A percentile compares a stretch with the other conserved stretches of the same genome.
These are phyloP conservation scores for Coemansia sp. DNA, from an alignment of 192 early-diverging fungal genomes.

Conservation along the genomic window DNA sequence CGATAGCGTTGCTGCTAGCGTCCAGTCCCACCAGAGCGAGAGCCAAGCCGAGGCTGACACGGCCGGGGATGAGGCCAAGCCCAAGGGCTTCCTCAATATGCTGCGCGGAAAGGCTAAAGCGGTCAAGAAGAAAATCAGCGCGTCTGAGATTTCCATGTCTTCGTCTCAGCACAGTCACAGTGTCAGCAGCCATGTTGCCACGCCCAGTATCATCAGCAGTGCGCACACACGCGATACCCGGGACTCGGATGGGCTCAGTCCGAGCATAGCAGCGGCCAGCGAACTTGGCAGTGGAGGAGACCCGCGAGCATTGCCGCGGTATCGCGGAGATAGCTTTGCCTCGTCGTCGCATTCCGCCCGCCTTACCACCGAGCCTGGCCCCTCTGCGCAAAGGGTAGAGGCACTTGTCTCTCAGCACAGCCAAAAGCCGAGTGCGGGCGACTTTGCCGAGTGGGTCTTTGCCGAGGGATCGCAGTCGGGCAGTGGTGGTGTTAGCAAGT, in stretches of 20 bases:
- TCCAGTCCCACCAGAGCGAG: slow-evolving; percentile 7
- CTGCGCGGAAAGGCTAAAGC: slow-evolving; percentile 44
- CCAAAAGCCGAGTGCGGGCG: slow-evolving; percentile 23
- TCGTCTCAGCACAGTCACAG: slow-evolving; percentile 34
- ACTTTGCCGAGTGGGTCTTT: slow-evolving; percentile 54
- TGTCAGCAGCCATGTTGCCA: slow-evolving; percentile 23
- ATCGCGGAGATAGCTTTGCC: slow-evolving; percentile 24
- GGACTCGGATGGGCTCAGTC: slow-evolving; percentile 18
- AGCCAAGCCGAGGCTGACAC: slow-evolving; percentile 7
- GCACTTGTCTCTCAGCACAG: not conserved
- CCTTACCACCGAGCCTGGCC: not conserved
- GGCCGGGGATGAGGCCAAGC: slow-evolving; percentile 14
- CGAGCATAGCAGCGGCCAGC: slow-evolving; percentile 1
- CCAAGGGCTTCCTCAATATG: slow-evolving; percentile 38
- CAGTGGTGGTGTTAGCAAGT: slow-evolving; percentile 7
- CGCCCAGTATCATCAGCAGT: slow-evolving; percentile 21
- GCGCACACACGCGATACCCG: slow-evolving; percentile 19
- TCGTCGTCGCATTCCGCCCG: slow-evolving; percentile 17
- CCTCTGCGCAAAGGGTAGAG: not conserved
- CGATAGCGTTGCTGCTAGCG: not conserved
- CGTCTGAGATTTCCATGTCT: slow-evolving; percentile 13
- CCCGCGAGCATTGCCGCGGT: slow-evolving; percentile 1
- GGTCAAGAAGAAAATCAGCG: slow-evolving; percentile 28
- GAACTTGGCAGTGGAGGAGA: not conserved
- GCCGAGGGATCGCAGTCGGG: slow-evolving; percentile 31